Base-by-base conservation (phyloP, 164 flowering plant genomes). In the Piper longum region DNA sequence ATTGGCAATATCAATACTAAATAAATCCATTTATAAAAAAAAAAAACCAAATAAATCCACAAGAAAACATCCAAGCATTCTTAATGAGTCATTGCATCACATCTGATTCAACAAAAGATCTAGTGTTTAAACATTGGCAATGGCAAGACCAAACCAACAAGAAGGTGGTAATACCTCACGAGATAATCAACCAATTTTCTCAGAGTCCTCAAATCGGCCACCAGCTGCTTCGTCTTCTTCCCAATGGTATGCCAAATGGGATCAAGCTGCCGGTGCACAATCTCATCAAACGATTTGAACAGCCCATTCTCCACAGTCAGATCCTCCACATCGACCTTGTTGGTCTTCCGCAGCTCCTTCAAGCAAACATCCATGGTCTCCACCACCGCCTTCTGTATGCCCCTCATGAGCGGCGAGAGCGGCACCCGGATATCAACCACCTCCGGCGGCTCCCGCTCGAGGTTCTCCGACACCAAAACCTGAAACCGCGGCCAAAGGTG, bases 211-310 rank as follows among this genome's bases (percentile, higher is more conserved):
- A 95, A 81, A 77, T 95, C 99, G n/a, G 82, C 77, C 39, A 91
- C 97, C 1, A 95, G 86, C 77, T 95, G 99, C 74, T 83, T 95
- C 1, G 96, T 87, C 77, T 84, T 91, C 87, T 76, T 91, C 72
- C 99, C 95, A 60, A 95, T 64, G 0, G 85, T 89, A 75, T 95
- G 97, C 97, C 97, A 95, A 64, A 95, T 95, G 1, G 99, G 99
- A 70, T 95, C 96, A 76, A 95, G 77, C 71, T 95, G 99, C 69
- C 85, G 67, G 79, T 88, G 75, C 70, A 91, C 82, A 67, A 95
- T 89, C 86, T 95, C 99, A 78, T 95, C 97, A 68, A 95, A 95
- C 3, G 96, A 89, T 81, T 89, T 95, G 62, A 91, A 95, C 78
- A 91, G 75, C 16, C 96, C 91, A 65, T 85, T 95, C 79, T 91